Evolutionary conservation across 169 alveolate species (phyloP).

Genomic region (Eimeria acervulina): DNA sequence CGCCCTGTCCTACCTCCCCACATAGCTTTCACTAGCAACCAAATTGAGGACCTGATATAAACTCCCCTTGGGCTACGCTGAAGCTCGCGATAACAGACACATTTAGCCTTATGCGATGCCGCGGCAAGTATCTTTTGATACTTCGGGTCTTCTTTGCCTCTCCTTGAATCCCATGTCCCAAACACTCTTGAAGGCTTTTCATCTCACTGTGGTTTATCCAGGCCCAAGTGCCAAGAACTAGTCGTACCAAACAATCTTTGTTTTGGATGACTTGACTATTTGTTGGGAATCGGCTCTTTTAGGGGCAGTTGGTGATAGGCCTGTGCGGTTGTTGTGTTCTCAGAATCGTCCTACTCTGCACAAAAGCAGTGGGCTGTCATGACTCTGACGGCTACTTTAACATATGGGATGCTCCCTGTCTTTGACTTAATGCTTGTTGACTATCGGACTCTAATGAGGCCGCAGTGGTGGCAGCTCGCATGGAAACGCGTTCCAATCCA

Average conservation of each 20-base stretch:
- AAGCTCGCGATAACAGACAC: neutral
- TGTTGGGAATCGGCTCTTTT: neutral
- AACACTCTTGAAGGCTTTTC: neutral
- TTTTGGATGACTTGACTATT: neutral
- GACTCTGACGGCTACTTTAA: constrained; percentile 14
- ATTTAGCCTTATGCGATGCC: neutral
- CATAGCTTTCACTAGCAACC: neutral
- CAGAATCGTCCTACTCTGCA: constrained; percentile 61
- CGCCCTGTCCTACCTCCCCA: neutral
- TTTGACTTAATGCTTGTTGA: constrained; percentile 76
- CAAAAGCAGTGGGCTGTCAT: constrained; percentile 49
- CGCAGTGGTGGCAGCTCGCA: constrained; percentile 60
- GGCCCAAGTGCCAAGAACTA: neutral
- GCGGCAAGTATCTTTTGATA: neutral
- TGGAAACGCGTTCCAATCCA: constrained; percentile 46
- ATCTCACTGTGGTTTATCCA: neutral
- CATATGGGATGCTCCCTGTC: constrained; percentile 76
- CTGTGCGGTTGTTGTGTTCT: neutral
- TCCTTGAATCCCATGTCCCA: neutral
- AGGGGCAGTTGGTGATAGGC: neutral
- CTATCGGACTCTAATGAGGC: constrained; percentile 53
- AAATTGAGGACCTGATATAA: neutral
- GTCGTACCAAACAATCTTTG: neutral
- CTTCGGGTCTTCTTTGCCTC: neutral
- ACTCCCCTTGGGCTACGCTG: neutral